Conservation (phyloP, 2,329 filamentous ascomycete genomes). For the Leptographium radiaticola region DNA sequence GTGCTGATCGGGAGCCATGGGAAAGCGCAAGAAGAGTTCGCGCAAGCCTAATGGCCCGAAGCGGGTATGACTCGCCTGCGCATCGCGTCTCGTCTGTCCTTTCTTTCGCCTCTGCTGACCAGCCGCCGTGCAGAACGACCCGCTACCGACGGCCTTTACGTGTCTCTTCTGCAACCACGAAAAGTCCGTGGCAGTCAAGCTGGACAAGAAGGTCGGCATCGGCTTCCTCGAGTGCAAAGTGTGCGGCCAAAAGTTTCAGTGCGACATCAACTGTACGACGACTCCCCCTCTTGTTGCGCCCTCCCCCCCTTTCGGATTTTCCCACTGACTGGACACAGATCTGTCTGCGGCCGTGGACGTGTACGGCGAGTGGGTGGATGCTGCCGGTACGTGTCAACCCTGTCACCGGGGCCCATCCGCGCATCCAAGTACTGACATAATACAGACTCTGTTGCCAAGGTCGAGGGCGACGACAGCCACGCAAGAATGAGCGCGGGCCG, state of each 20-base stretch:
- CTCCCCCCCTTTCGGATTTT: neutral
- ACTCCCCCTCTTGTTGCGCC: neutral
- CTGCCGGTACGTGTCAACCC: constrained; percentile 38
- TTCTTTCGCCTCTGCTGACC: neutral
- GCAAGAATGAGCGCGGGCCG: neutral
- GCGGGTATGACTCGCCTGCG: constrained; percentile 43
- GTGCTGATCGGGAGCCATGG: constrained; percentile 35
- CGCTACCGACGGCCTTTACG: constrained; percentile 72
- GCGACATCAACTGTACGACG: constrained; percentile 69
- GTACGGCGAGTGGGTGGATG: constrained; percentile 97
- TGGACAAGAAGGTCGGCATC: constrained; percentile 85
- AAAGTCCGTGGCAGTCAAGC: constrained; percentile 76
- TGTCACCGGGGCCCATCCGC: too few relatives aligned
- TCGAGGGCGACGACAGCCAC: constrained; percentile 8
- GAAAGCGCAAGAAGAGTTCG: constrained; percentile 89
- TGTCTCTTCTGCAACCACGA: constrained; percentile 99
- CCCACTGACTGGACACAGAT: constrained; percentile 35
- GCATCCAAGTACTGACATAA: neutral
- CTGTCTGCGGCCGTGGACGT: constrained; percentile 87
- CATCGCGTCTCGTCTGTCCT: neutral
- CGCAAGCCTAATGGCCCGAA: constrained; percentile 70
- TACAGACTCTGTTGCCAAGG: constrained; percentile 37
- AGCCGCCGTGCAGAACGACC: constrained; percentile 40
- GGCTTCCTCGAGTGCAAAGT: constrained; percentile 82
- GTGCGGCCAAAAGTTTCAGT: constrained; percentile 89